Conservation (phyloP, 129 eudicot species). For the Helianthus annuus region HanXRQr2.0-SUNRISE NC_035439.2:7577293-7577792, state of each 20-base stretch:
- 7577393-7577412: slow-evolving; percentile 4
- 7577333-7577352: background rate
- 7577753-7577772: no score
- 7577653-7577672: background rate
- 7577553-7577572: slow-evolving; percentile 17
- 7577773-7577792: no score
- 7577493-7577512: slow-evolving; percentile 14
- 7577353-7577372: background rate
- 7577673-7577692: background rate
- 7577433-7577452: slow-evolving; percentile 1
- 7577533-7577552: slow-evolving; percentile 11
- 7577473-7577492: background rate
- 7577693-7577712: no score
- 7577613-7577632: slow-evolving; percentile 23
- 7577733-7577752: no score
- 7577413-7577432: background rate
- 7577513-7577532: slow-evolving; percentile 1
- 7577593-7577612: background rate
- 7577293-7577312: no score
- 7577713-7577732: no score
- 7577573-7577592: slow-evolving; percentile 11
- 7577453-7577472: background rate
- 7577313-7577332: background rate
- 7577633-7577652: slow-evolving; percentile 1
- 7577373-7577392: background rate